These are phyloP conservation scores for Xylariaceae sp. DNA, from an alignment of 2,329 filamentous ascomycete genomes.

Conservation along the genomic window DNA sequence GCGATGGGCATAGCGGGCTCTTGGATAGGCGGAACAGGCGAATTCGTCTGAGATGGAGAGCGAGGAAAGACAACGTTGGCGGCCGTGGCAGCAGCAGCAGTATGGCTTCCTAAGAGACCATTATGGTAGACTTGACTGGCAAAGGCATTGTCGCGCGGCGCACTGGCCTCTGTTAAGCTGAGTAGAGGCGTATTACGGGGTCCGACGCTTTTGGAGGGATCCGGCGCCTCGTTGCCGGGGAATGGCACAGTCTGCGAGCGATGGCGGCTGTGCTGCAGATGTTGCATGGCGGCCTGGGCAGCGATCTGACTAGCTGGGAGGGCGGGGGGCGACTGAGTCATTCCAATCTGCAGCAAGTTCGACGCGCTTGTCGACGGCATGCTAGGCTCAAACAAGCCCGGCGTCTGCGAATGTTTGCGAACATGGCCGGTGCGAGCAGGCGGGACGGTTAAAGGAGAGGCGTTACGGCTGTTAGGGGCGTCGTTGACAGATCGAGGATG, in stretches of 20 bases:
- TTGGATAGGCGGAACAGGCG: constrained; percentile 40
- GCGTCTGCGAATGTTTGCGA: constrained; percentile 64
- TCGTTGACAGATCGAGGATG: constrained; percentile 38
- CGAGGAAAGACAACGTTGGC: constrained; percentile 69
- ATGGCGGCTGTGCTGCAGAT: constrained; percentile 54
- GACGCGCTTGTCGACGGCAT: constrained; percentile 58
- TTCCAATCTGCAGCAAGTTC: constrained; percentile 47
- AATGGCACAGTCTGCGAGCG: constrained; percentile 69
- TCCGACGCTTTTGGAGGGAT: constrained; percentile 40
- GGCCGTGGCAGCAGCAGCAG: constrained; percentile 62
- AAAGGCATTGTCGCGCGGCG: constrained; percentile 52
- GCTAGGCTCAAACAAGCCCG: constrained; percentile 71
- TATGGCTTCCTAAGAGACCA: constrained; percentile 54
- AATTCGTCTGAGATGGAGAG: constrained; percentile 47
- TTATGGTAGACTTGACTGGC: constrained; percentile 52
- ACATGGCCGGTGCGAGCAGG: constrained; percentile 34
- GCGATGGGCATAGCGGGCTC: constrained; percentile 34
- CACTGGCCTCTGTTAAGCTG: constrained; percentile 61
- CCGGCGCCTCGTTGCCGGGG: constrained; percentile 40
- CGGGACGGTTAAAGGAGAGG: constrained; percentile 41
- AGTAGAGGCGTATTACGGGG: constrained; percentile 58
- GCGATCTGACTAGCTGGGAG: constrained; percentile 71
- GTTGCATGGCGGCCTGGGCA: constrained; percentile 68
- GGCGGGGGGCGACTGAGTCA: constrained; percentile 40
- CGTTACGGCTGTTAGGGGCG: constrained; percentile 35